Evolutionary conservation across 352 stramenopile genomes (phyloP).

Genomic region (Pythium brachiatum): DNA sequence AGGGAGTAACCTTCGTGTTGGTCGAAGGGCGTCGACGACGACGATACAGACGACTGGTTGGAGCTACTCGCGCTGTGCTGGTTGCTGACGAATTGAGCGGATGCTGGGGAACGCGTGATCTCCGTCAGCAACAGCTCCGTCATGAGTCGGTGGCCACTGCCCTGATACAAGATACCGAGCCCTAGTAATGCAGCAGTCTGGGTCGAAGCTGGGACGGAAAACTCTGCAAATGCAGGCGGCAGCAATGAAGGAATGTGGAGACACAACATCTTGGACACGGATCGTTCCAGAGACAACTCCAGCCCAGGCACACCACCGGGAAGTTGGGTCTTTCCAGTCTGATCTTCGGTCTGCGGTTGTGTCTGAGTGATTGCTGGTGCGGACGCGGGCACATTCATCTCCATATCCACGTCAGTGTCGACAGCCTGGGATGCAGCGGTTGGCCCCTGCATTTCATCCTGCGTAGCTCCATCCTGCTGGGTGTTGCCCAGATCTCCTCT

Average conservation of each 20-base stretch:
- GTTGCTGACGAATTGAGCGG: conserved; percentile 55
- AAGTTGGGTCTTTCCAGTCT: conserved; percentile 31
- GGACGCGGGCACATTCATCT: conserved; percentile 13
- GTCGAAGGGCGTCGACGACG: conserved; percentile 61
- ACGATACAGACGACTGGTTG: conserved; percentile 4
- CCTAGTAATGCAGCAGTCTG: conserved; percentile 95
- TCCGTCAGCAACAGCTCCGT: conserved; percentile 97
- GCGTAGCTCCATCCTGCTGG: conserved; percentile 9
- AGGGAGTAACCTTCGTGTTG: conserved; percentile 95
- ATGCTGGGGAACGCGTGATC: conserved; percentile 89
- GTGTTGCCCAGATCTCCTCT: conserved; percentile 2
- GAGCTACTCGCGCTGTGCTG: conserved; percentile 28
- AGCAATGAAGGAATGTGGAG: conserved; percentile 97
- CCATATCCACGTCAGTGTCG: conserved; percentile 17
- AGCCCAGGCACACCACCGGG: conserved; percentile 34
- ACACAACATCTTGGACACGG: conserved; percentile 97
- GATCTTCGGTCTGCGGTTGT: background rate
- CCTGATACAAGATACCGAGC: conserved; percentile 96
- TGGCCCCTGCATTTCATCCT: conserved; percentile 20
- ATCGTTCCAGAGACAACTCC: conserved; percentile 76
- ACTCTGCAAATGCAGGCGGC: conserved; percentile 92
- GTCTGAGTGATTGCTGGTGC: conserved; percentile 6
- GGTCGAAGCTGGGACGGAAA: conserved; percentile 94
- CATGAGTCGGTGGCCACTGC: conserved; percentile 95
- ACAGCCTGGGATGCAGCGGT: conserved; percentile 16